A percentile compares a stretch with the other conserved stretches of the same genome.
These are phyloP conservation scores for Cenchrus purpureus DNA, from an alignment of 176 grass and related monocot species.

Conservation along the genomic window DNA sequence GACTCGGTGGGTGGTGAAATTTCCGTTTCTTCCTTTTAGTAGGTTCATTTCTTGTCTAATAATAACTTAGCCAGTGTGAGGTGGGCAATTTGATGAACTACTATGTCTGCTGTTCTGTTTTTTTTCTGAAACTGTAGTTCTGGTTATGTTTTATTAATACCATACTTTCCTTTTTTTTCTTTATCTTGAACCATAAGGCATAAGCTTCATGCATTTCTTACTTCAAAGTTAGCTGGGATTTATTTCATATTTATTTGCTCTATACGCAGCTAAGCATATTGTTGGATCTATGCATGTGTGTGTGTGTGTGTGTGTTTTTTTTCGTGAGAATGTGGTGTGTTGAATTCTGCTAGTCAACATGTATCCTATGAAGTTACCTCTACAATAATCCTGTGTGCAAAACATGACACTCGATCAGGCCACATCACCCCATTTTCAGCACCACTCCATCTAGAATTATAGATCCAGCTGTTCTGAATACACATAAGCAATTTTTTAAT, in stretches of 20 bases:
- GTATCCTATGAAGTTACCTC: slow-evolving; percentile 13
- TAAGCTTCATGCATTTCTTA: slow-evolving; percentile 5
- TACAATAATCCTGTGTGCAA: not conserved
- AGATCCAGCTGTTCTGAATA: not conserved
- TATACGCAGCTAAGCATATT: slow-evolving; percentile 1
- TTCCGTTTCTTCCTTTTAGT: slow-evolving; percentile 25
- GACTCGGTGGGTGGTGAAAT: not conserved
- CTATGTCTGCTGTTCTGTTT: slow-evolving; percentile 7
- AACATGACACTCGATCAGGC: not conserved
- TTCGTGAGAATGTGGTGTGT: not conserved
- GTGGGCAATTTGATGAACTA: slow-evolving; percentile 15
- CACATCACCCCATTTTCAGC: not conserved
- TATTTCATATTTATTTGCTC: slow-evolving; percentile 4
- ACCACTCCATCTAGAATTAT: not conserved
- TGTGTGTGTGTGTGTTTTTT: too few relatives aligned
- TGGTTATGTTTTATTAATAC: slow-evolving; percentile 31
- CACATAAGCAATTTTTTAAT: not conserved
- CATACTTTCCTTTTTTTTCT: not conserved
- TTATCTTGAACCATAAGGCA: slow-evolving; percentile 14
- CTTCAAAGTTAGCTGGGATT: not conserved
- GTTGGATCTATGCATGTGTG: slow-evolving; percentile 28
- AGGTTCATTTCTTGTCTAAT: slow-evolving; percentile 9
- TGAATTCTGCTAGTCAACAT: slow-evolving; percentile 26
- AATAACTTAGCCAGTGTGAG: not conserved
- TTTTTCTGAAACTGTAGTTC: not conserved